Percentiles rank a stretch among this genome's conserved stretches.
phyloP scores from a whole-genome alignment of 2,329 filamentous ascomycete species.

The Xylaria sp. region DNA sequence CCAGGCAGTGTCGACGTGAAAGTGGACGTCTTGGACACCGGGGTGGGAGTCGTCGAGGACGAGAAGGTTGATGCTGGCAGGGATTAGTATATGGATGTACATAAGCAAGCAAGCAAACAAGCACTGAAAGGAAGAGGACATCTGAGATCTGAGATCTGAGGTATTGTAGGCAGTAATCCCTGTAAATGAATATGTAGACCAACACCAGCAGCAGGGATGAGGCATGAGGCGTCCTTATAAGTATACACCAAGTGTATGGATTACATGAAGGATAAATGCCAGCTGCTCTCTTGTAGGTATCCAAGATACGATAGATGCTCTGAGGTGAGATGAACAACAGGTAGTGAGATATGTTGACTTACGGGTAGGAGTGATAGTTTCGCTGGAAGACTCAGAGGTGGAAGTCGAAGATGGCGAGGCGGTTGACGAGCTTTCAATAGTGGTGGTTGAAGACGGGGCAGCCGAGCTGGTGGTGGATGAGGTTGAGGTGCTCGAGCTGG shows the following conservation, averaged over 20 bases:
- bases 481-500: neutral
- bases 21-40: constrained; percentile 26
- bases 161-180: too few relatives aligned
- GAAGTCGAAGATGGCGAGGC: constrained; percentile 3
- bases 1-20: constrained; percentile 29
- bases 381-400: constrained; percentile 3
- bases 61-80: constrained; percentile 17
- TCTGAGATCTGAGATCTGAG: too few relatives aligned
- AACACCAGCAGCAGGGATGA: too few relatives aligned
- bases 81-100: constrained; percentile 8
- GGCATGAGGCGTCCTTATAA: neutral
- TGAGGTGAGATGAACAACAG: too few relatives aligned
- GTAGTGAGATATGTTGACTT: neutral
- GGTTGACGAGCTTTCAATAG: constrained; percentile 1
- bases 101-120: neutral
- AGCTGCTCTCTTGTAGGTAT: neutral
- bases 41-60: constrained; percentile 19
- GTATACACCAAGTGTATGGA: neutral
- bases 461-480: neutral
- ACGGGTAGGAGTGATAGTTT: constrained; percentile 2
- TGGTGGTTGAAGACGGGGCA: neutral
- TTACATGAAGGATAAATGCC: neutral
- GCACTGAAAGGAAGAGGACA: neutral
- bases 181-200: too few relatives aligned
- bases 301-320: neutral